phyloP scores from a whole-genome alignment of 176 grass and related monocot genomes.

The Microstegium vimineum region DNA sequence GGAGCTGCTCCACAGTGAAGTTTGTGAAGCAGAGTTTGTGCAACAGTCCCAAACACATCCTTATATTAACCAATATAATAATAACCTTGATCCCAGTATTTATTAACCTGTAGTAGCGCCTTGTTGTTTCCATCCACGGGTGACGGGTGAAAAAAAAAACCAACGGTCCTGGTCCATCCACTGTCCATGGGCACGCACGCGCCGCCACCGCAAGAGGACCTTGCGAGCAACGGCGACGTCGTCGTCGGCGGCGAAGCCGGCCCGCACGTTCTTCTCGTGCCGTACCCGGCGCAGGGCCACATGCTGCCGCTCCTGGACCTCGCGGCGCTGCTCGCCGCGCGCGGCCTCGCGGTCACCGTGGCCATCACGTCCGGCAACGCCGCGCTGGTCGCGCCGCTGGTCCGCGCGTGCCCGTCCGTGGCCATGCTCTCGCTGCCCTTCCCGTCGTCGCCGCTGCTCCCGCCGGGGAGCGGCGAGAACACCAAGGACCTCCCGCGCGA shows the following conservation, averaged over 20 bases:
- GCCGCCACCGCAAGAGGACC: not conserved
- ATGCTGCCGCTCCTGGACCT: slow-evolving; percentile 61
- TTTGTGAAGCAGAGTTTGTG: too few relatives aligned
- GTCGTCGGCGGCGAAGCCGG: not conserved
- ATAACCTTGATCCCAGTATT: too few relatives aligned
- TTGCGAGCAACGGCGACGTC: not conserved
- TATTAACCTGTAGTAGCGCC: not conserved
- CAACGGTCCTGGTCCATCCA: not conserved
- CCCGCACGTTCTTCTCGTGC: slow-evolving; percentile 13
- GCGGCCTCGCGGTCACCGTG: slow-evolving; percentile 33
- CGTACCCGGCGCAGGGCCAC: slow-evolving; percentile 51
- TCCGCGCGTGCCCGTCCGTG: slow-evolving; percentile 15
- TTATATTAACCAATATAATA: too few relatives aligned
- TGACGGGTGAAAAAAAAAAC: too few relatives aligned
- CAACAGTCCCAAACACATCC: too few relatives aligned
- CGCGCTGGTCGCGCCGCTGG: slow-evolving; percentile 31
- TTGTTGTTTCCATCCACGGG: not conserved
- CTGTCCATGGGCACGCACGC: not conserved
- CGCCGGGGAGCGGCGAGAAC: slow-evolving; percentile 28
- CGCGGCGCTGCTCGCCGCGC: slow-evolving; percentile 29
- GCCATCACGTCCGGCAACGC: slow-evolving; percentile 40
- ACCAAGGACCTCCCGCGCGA: slow-evolving; percentile 29
- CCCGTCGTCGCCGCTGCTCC: slow-evolving; percentile 20
- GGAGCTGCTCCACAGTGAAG: too few relatives aligned
- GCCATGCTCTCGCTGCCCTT: slow-evolving; percentile 22